Evolutionary conservation across 2,329 filamentous ascomycete species (phyloP).

Genomic region (Trichoderma gracile): DNA sequence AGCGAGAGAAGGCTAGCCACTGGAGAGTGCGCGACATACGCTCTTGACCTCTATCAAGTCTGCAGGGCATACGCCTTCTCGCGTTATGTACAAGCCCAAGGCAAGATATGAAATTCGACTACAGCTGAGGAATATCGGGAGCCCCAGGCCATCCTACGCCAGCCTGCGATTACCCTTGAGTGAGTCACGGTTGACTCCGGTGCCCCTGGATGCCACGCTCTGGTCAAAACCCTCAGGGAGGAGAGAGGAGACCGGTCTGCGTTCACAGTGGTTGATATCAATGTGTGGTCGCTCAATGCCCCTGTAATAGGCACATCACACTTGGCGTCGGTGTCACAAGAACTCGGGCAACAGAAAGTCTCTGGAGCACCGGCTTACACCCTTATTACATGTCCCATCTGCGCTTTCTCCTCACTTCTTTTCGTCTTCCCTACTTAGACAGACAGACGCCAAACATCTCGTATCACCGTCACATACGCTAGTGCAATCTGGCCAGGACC

Average conservation of each 20-base stretch:
- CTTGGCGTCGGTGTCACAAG: neutral
- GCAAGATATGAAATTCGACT: neutral
- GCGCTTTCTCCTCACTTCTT: neutral
- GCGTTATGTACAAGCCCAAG: neutral
- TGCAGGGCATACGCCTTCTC: neutral
- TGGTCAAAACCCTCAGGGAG: neutral
- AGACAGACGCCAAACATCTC: neutral
- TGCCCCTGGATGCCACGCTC: neutral
- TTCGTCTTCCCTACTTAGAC: neutral
- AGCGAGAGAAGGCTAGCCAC: neutral
- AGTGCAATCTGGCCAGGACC: neutral
- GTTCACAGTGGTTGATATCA: neutral
- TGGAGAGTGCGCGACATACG: neutral
- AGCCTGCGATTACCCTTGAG: neutral
- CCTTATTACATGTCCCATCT: neutral
- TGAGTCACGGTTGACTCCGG: neutral
- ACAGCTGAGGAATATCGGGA: neutral
- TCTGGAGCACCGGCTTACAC: neutral
- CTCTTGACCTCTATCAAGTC: neutral
- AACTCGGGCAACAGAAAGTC: neutral
- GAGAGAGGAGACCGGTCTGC: neutral
- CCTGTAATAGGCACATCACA: neutral
- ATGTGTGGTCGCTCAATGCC: neutral
- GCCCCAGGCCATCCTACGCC: neutral
- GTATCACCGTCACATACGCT: constrained; percentile 10